Conservation (phyloP, 176 grass and related monocot species). For the Musa acuminata region DNA sequence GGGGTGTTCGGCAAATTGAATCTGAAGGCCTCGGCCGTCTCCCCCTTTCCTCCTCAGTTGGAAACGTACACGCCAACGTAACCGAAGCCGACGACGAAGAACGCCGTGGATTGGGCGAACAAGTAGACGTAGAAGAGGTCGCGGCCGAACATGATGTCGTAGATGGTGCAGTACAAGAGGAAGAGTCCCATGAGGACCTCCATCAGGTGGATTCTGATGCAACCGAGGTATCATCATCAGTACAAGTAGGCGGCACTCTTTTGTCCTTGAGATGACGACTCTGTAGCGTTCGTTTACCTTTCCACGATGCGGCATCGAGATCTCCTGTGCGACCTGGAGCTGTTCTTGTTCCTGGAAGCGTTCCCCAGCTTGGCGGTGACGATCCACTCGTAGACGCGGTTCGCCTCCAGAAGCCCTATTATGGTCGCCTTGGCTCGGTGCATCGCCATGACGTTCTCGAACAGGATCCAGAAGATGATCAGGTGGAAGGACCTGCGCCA, state of each 20-base stretch:
- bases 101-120: conserved; percentile 55
- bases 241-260: neutral
- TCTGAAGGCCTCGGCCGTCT: neutral
- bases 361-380: conserved; percentile 75
- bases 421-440: conserved; percentile 72
- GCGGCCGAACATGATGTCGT: conserved; percentile 44
- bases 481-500: conserved; percentile 47
- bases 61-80: conserved; percentile 48
- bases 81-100: conserved; percentile 64
- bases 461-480: conserved; percentile 84
- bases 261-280: neutral
- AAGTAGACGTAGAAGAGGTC: conserved; percentile 74
- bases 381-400: conserved; percentile 78
- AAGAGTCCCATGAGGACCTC: conserved; percentile 61
- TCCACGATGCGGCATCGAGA: conserved; percentile 27
- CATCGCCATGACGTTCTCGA: conserved; percentile 95
- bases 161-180: conserved; percentile 58
- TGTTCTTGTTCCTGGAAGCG: conserved; percentile 24
- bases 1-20: neutral
- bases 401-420: conserved; percentile 70
- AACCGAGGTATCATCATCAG: neutral
- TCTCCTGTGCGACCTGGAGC: conserved; percentile 21
- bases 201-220: conserved; percentile 38
- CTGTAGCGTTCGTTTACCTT: conserved; percentile 18
- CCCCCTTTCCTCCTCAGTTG: conserved; percentile 21